Evolutionary conservation across 1,284 basidiomycete genomes (phyloP), one percentile per base, ranked within the genome.

Genomic region (Apiotrichum domesticum): DNA sequence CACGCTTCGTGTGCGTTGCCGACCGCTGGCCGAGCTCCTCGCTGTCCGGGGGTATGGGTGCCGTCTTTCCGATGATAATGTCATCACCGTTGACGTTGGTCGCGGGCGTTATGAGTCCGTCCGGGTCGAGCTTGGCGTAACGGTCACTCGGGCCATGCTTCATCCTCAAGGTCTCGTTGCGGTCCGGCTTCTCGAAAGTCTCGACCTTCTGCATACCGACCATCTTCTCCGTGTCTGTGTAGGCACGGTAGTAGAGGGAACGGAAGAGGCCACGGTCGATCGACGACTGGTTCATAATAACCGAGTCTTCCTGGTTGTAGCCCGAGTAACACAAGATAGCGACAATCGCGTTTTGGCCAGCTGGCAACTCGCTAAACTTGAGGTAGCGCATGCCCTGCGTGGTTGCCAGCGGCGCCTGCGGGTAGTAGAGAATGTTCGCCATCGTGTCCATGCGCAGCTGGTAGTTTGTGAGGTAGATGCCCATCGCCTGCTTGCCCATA

Each of bases 401-500:
- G 4, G 95, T 98, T 0, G 95, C 95, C 40, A 98, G 86, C 35
- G 95, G 96, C 73, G 98, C 98, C 79, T 99, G 96, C 14, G 96
- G 96, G 72, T 99, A 99, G 77, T 94, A 97, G 59, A 95, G 82
- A 63, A 97, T 94, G 73, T 97, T 96, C 64, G 92, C 90, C 92
- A 96, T 95, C n/a, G 93, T 92, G 78, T 96, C 91, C 92, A 98
- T 88, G 50, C 96, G 89, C 65, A 94, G 87, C 67, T 95, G 84
- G 81, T 95, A 97, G 78, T 98, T 98, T 39, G 95, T 98, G 48
- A 98, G 82, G 78, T 90, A 96, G 63, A 98, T 91, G 53, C 95
- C 95, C 93, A 98, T 98, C 4, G 95, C 95, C 83, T 98, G 95
- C 79, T 98, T 98, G 72, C 95, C 95, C 95, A 98, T 98, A 55